Base-by-base conservation (phyloP, 2,329 filamentous ascomycete genomes). In the Aspergillus proliferans region DNA sequence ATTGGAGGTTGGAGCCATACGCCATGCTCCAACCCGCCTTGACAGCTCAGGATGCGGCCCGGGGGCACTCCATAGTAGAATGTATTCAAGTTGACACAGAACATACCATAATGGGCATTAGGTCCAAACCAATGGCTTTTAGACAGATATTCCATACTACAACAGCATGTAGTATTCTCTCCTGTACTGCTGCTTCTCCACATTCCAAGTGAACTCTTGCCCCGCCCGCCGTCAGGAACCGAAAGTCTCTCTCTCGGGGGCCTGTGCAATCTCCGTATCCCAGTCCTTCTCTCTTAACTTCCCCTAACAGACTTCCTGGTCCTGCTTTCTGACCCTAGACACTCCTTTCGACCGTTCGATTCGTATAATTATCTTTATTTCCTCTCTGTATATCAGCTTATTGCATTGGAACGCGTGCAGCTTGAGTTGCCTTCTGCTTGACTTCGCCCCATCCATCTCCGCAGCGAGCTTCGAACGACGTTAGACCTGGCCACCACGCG, bases 401-500 rank as follows among this genome's bases (percentile, higher is more conserved):
- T 36, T 36, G 34, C 7, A 36, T 36, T 36, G 8, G 14, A 7
- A 18, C 15, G 34, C 34, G 14, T 3, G 6, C 14, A 18, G n/a
- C 15, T 36, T 7, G 34, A 36, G 14, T 36, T 36, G 34, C 34
- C 14, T 18, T 36, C 34, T 7, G 26, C 26, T 30, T 30, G 19
- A 40, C 38, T 40, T 21, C 19, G 15, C 38, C 38, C 38, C 38
- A 40, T 40, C 19, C 9, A 19, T 40, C 38, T 40, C 38, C 38
- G 18, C 38, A 40, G 14, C 34, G 15, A 19, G 38, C 15, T 19
- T 40, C 38, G 38, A 40, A 21, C 38, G 38, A 40, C 43, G 30
- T 40, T 42, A 34, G 10, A 46, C 43, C 42, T 45, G 36, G 47
- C 47, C 22, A 43, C 26, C 47, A 39, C 10, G 42, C 19, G 30